Evolutionary conservation across 257 asterid genomes (phyloP).

Genomic region (Solanum virginianum): DNA sequence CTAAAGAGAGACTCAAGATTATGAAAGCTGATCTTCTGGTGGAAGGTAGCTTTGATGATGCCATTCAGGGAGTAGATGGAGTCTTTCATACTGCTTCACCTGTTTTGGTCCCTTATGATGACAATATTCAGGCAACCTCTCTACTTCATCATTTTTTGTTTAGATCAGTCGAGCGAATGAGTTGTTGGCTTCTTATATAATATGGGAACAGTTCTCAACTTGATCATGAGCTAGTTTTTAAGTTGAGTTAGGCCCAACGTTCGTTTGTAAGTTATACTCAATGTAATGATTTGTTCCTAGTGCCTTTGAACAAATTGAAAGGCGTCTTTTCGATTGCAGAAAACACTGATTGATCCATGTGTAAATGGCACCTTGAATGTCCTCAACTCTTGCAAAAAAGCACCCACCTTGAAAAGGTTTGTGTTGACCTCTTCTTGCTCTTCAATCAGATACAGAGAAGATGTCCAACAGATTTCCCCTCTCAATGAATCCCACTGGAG

Average conservation of each 20-base stretch:
- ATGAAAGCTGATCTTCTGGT: slow-evolving; percentile 57
- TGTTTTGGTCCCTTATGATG: slow-evolving; percentile 50
- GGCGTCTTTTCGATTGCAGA: slow-evolving; percentile 28
- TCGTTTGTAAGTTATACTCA: neutral
- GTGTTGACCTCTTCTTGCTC: slow-evolving; percentile 94
- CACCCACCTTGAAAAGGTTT: slow-evolving; percentile 54
- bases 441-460: slow-evolving; percentile 62
- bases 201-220: neutral
- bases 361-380: slow-evolving; percentile 79
- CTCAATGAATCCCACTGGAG: slow-evolving; percentile 95
- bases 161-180: neutral
- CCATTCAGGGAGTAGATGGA: slow-evolving; percentile 71
- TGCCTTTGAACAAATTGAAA: neutral
- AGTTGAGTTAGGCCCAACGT: neutral
- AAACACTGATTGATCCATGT: slow-evolving; percentile 65
- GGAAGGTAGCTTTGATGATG: slow-evolving; percentile 84
- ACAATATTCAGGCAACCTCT: slow-evolving; percentile 35
- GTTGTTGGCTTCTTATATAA: neutral
- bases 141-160: neutral
- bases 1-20: slow-evolving; percentile 71
- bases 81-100: slow-evolving; percentile 95
- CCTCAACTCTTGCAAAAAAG: slow-evolving; percentile 64
- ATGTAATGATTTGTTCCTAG: neutral
- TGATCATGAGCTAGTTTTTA: neutral
- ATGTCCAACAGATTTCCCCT: slow-evolving; percentile 42